Base-by-base conservation (phyloP, 257 asterid genomes). In the Pogostemon cablin region DNA sequence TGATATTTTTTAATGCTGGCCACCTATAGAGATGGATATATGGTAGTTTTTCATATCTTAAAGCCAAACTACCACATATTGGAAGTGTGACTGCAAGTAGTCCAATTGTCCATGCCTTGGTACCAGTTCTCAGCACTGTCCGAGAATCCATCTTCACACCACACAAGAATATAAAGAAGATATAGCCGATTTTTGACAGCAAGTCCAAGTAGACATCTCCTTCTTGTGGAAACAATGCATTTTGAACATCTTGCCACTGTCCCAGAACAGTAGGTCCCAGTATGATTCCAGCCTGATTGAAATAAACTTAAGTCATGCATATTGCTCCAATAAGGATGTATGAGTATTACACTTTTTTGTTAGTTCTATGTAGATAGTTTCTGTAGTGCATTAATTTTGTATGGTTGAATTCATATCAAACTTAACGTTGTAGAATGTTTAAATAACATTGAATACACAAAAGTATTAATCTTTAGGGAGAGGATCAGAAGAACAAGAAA, bases 121-220 rank as follows among this genome's bases (percentile, higher is more conserved):
- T 74, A 37, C 93, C 96, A 1, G 90, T 87, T 60, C 87, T 85
- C 47, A 82, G 64, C 17, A 95, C 88, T 35, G 87, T 77, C 73
- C 78, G 79, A 0, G 98, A 90, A 58, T 95, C 96, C 96, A 95
- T 89, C 74, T 95, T 91, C 68, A 95, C 96, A 15, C 98, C 99
- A 37, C 87, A 74, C 8, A 91, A 88, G 81, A 91, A 95, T 61
- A 89, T 89, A 43, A 85, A 91, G 87, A 86, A 95, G 34, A 85
- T 80, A 77, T 80, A 91, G 52, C 99, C 98, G 9, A 95, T 56
- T 83, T 86, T 95, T 7, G 96, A 83, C 12, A 95, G 75, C 8
- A 83, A 65, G 67, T 87, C 93, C 69, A 95, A 72, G 77, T 77
- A 91, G 3, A 84, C 73, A 3, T 87, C 86, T 72, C 96, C 99